Evolutionary conservation across 257 asterid genomes (phyloP), one percentile per base, ranked within the genome.

Genomic region (Penstemon eatonii): DNA sequence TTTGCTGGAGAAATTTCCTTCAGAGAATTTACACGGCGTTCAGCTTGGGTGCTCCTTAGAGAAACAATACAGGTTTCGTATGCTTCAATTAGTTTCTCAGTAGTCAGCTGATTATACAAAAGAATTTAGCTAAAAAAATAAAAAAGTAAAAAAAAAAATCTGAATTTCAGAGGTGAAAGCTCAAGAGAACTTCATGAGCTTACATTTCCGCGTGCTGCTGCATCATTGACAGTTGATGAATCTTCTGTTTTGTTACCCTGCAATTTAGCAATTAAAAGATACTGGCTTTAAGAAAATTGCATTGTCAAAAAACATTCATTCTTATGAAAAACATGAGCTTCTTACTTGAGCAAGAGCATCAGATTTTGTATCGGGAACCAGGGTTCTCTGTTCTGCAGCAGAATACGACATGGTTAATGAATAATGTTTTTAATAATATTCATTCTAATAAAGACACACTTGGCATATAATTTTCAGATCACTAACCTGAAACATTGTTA

Each of bases 1-100:
- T 93, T 93, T 63, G 84, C 96, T 60, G 97, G 97, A 70, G 79
- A 58, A 78, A 93, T 80, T 53, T 70, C 82, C 78, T 84, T 84
- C 47, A 90, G 80, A 65, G 99, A 90, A 65, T 77, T 79, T 40
- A 63, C 65, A 11, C 97, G 96, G 40, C 97, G 77, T 66, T 79
- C 85, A 18, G 84, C 61, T 75, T 87, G 97, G 65, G 87, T 40
- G 44, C 61, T 70, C 71, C 97, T 75, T 75, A 90, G 77, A 72
- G 67, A 43, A 39, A 80, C 59, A 68, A 84, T 81, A 68, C 99
- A 93, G 53, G 80, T 69, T 78, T 84, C 96, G 43, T 93, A 90
- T 25, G 76, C 72, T 74, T 81, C 82, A 79, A 87, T 88, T 63
- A 93, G 88, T 71, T 82, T 87, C 74, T 70, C 89, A 40, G 87